A percentile compares a stretch with the other conserved stretches of the same genome.
These are phyloP conservation scores for Rhodotorula sp. DNA, from an alignment of 1,284 basidiomycete genomes.

Conservation along the genomic window DNA sequence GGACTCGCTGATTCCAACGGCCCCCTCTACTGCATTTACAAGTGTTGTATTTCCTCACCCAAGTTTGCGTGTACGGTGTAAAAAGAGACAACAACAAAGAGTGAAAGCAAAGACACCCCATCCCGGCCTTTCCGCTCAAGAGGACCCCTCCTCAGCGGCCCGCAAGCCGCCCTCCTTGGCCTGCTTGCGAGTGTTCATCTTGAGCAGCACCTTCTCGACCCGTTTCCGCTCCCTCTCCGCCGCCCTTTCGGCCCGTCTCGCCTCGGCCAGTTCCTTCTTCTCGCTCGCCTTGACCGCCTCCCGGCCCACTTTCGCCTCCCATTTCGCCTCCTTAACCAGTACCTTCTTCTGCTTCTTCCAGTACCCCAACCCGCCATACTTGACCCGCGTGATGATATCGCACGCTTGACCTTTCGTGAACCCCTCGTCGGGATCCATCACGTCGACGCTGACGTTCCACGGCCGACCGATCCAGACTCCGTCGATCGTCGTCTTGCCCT, in stretches of 20 bases:
- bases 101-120: background rate
- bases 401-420: slow-evolving; percentile 75
- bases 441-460: slow-evolving; percentile 9
- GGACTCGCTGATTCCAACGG: background rate
- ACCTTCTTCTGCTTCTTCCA: slow-evolving; percentile 20
- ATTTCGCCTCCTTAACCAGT: slow-evolving; percentile 1
- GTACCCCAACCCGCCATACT: slow-evolving; percentile 66
- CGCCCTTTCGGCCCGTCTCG: background rate
- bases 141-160: background rate
- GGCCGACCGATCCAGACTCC: slow-evolving; percentile 27
- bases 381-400: slow-evolving; percentile 70
- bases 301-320: background rate
- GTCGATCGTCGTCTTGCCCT: slow-evolving; percentile 44
- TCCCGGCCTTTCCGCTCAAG: background rate
- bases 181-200: background rate
- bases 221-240: background rate
- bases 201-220: background rate
- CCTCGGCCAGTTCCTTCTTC: slow-evolving; percentile 1
- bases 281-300: slow-evolving; percentile 3
- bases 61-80: background rate
- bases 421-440: slow-evolving; percentile 35
- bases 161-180: background rate
- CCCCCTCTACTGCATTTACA: too few species aligned
- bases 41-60: background rate
- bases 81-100: background rate